Base-by-base conservation (phyloP, 129 eudicot genomes). In the Ambrosia artemisiifolia region DNA sequence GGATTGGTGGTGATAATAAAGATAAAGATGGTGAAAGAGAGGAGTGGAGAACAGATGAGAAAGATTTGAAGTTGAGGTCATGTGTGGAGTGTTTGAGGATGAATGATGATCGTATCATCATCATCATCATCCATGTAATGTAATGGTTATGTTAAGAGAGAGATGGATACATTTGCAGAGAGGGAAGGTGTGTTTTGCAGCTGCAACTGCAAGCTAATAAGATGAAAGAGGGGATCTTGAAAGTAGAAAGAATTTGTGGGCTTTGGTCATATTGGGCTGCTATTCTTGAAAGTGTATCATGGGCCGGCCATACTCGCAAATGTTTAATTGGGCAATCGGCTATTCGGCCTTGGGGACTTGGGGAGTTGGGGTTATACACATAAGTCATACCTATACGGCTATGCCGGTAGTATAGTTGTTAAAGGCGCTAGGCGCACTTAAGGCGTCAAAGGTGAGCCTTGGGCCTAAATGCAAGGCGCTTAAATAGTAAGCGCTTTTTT, bases 81-180 rank as follows among this genome's bases (percentile, higher is more conserved):
- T 35, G 2, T 16, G 59, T 46, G 51, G 67, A 0, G 43, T 71
- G 36, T 75, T 61, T 80, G 76, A 50, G 42, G 56, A 75, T 66
- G 76, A 62, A 44, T 18, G 73, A 30, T 49, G 88, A 80, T 83
- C 74, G 78, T 80, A 72, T 75, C 80, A 86, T 79, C 79, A 70
- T 77, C 83, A 85, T 76, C 83, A 85, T 76, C 81, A 65, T 72
- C 70, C 63, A 54, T 48, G 69, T 12, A 57, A 56, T 50, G 66
- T 7, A 50, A 18, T 11, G 80, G 42, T 70, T 30, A 33, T 4
- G 36, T 54, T 43, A 24, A 24, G 0, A 3, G 16, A 42, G 19
- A 69, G 74, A 59, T n/a, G 30, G 11, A 51, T 74, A 71, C 83
- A 67, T 79, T 59, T 72, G 28, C 18, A 14, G 66, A 42, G 63